Evolutionary conservation across 2,329 filamentous ascomycete species (phyloP).

Genomic region (Fusarium beomiforme): DNA sequence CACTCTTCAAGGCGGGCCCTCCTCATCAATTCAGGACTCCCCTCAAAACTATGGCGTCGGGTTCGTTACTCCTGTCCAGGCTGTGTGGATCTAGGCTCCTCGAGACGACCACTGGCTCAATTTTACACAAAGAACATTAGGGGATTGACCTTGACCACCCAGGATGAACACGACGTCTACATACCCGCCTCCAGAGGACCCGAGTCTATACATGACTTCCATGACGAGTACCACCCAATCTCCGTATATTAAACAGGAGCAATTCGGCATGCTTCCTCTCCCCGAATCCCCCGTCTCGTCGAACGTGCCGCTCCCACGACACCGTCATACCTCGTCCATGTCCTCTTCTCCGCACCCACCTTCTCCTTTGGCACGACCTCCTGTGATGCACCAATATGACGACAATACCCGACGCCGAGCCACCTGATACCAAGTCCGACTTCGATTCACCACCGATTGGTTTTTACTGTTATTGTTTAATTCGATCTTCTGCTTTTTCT

Average conservation of each 20-base stretch:
- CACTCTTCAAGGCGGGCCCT: constrained; percentile 55
- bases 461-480: constrained; percentile 31
- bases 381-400: constrained; percentile 44
- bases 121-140: constrained; percentile 52
- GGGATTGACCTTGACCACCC: constrained; percentile 65
- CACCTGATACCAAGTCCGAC: constrained; percentile 36
- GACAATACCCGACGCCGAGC: constrained; percentile 51
- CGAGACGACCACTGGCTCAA: constrained; percentile 52
- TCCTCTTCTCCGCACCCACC: constrained; percentile 49
- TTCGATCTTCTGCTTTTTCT: constrained; percentile 33
- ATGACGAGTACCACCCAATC: constrained; percentile 54
- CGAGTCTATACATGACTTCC: constrained; percentile 49
- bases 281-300: constrained; percentile 57
- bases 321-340: constrained; percentile 51
- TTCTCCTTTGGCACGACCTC: constrained; percentile 49
- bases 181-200: constrained; percentile 57
- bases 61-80: constrained; percentile 72
- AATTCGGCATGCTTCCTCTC: constrained; percentile 55
- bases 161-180: constrained; percentile 61
- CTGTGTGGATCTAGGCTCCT: constrained; percentile 67
- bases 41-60: constrained; percentile 58
- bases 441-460: constrained; percentile 31
- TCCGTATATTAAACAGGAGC: constrained; percentile 56
- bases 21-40: constrained; percentile 57
- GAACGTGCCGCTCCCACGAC: constrained; percentile 49